Conservation (phyloP, 306 rosid species). For the Astragalus membranaceus region DNA sequence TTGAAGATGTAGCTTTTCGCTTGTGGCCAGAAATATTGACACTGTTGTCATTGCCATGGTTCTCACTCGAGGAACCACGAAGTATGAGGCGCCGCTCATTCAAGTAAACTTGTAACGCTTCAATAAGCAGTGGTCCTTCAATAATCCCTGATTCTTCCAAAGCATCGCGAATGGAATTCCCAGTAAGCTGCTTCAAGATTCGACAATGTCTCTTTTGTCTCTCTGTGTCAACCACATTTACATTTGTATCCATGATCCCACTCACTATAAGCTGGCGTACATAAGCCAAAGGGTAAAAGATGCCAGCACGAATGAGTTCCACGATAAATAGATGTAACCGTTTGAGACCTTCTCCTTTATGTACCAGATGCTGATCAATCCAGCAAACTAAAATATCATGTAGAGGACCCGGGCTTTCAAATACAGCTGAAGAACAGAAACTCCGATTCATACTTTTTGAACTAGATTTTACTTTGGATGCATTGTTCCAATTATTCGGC, state of each 20-base stretch:
- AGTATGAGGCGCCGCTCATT: constrained; percentile 78
- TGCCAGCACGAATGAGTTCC: constrained; percentile 72
- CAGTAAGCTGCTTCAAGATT: constrained; percentile 72
- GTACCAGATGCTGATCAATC: constrained; percentile 91
- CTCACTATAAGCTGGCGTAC: constrained; percentile 89
- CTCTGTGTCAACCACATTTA: constrained; percentile 46
- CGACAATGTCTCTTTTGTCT: constrained; percentile 62
- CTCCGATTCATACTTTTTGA: constrained; percentile 32
- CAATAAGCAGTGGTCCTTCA: constrained; percentile 52
- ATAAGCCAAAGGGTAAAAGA: constrained; percentile 79
- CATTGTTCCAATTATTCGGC: constrained; percentile 32
- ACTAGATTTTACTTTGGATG: constrained; percentile 28
- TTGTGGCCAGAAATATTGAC: constrained; percentile 24
- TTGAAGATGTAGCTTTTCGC: constrained; percentile 21
- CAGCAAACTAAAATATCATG: constrained; percentile 91
- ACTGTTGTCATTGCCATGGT: constrained; percentile 18
- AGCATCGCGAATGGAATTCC: constrained; percentile 45
- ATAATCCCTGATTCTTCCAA: constrained; percentile 61
- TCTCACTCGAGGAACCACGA: constrained; percentile 35
- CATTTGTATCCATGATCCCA: constrained; percentile 75
- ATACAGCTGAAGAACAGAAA: constrained; percentile 32
- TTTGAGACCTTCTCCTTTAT: constrained; percentile 64
- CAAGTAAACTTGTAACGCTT: constrained; percentile 55
- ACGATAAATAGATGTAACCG: constrained; percentile 60
- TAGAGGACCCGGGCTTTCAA: constrained; percentile 89